Evolutionary conservation across 2,329 filamentous ascomycete species (phyloP).

Genomic region (Elsinoe necatrix): DNA sequence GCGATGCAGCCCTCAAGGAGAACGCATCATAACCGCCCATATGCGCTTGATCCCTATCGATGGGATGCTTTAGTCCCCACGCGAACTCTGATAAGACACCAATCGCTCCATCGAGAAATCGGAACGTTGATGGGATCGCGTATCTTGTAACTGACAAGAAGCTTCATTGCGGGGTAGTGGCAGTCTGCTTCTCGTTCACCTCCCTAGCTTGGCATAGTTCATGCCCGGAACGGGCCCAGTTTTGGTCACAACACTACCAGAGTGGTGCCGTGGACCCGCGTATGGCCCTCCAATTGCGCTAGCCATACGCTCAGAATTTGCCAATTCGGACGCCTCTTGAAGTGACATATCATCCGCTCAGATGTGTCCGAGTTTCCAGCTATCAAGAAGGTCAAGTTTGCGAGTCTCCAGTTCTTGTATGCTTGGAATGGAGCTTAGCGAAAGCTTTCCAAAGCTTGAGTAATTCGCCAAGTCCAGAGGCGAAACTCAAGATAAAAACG

Average conservation of each 20-base stretch:
- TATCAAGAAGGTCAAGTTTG: not conserved
- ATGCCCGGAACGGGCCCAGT: not conserved
- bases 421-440: not conserved
- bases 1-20: not conserved
- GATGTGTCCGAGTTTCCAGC: not conserved
- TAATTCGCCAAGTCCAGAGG: not conserved
- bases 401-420: not conserved
- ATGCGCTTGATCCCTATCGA: not conserved
- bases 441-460: not conserved
- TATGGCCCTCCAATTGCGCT: too few species aligned
- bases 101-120: not conserved
- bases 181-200: not conserved
- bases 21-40: not conserved
- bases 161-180: not conserved
- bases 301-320: too few species aligned
- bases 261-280: not conserved
- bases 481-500: not conserved
- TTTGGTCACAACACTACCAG: not conserved
- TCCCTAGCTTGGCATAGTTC: not conserved
- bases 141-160: not conserved
- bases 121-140: not conserved
- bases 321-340: too few species aligned
- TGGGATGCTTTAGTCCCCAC: not conserved
- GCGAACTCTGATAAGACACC: not conserved
- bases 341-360: not conserved